Base-by-base conservation (phyloP, 2,329 filamentous ascomycete genomes). In the Aspergillus transmontanensis region DNA sequence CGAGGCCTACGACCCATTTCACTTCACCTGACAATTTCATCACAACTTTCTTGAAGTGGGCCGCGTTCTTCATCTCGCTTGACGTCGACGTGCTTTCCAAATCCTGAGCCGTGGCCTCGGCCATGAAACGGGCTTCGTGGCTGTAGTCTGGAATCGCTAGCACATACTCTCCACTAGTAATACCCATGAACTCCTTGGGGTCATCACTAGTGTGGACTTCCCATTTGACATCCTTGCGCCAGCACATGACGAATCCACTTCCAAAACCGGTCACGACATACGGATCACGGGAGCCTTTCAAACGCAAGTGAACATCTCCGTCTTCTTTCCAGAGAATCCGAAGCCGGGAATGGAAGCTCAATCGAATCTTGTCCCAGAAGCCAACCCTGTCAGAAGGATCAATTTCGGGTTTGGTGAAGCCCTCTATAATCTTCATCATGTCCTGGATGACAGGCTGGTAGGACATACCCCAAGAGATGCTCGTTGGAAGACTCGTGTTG, bases 351-450 rank as follows among this genome's bases (percentile, higher is more conserved):
- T 99, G 95, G 76, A 97, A 96, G 71, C 90, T 94, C 43, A 99
- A 85, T 60, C 95, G 86, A 58, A 99, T 94, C 83, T 99, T 99
- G 80, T 99, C 95, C 95, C 95, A 99, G 81, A 99, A 99, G 3
- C 95, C 95, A 54, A 96, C 93, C 61, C 91, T 86, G 68, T 99
- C 96, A 0, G 95, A 98, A 1, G 92, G 90, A 76, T 99, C 96
- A 32, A 97, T 84, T 66, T 94, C 94, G 9, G 94, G 93, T 75
- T 99, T 99, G 0, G 94, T 97, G 76, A 99, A 98, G 2, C 92
- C 94, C 78, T 99, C 95, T 65, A 99, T 91, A 30, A 94, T 94
- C 86, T 98, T 97, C 95, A 99, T 99, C 91, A 98, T 97, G 74
- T 99, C 96, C 76, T 99, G 95, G 56, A 99, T 94, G 1, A 94